Percentiles rank a stretch among this genome's conserved stretches.
Evolutionary conservation across 2,329 filamentous ascomycete genomes (phyloP).

Genomic region (Aspergillus sclerotialis): DNA sequence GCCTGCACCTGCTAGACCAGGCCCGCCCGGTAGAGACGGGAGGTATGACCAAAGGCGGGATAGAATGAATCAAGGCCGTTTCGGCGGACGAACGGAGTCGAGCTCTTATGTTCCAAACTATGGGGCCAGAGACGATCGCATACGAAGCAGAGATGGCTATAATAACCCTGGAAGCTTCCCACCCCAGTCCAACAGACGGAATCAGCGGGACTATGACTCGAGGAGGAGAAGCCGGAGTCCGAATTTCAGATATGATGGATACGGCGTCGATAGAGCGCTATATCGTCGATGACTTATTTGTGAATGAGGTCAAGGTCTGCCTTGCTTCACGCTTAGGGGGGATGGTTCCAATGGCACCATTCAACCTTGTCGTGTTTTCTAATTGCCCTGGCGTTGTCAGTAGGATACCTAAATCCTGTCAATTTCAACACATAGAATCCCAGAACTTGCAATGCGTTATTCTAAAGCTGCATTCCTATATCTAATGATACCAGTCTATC

Average conservation of each 20-base stretch:
- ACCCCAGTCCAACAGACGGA: constrained; percentile 13
- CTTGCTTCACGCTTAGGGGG: no score
- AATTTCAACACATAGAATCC: no score
- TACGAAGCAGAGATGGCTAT: constrained; percentile 15
- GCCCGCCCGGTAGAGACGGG: constrained; percentile 20
- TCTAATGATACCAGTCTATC: no score
- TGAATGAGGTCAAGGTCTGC: no score
- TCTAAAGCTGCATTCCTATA: no score
- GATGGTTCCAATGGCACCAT: no score
- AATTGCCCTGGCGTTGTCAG: no score
- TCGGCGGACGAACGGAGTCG: constrained; percentile 16
- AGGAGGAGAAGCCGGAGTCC: constrained; percentile 32
- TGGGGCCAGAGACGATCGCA: constrained; percentile 16
- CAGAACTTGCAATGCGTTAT: no score
- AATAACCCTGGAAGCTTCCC: constrained; percentile 10
- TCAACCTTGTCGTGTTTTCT: no score
- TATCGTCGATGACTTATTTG: constrained; percentile 16
- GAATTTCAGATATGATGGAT: constrained; percentile 16
- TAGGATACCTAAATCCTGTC: no score
- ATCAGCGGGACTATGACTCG: constrained; percentile 18
- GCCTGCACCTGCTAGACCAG: constrained; percentile 23
- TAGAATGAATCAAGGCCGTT: constrained; percentile 17
- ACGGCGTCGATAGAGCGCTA: constrained; percentile 13
- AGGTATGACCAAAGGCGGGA: constrained; percentile 21
- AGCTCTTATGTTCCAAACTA: constrained; percentile 33